These are phyloP conservation scores for Anisodus tanguticus DNA, from an alignment of 257 asterid genomes.

Conservation along the genomic window DNA sequence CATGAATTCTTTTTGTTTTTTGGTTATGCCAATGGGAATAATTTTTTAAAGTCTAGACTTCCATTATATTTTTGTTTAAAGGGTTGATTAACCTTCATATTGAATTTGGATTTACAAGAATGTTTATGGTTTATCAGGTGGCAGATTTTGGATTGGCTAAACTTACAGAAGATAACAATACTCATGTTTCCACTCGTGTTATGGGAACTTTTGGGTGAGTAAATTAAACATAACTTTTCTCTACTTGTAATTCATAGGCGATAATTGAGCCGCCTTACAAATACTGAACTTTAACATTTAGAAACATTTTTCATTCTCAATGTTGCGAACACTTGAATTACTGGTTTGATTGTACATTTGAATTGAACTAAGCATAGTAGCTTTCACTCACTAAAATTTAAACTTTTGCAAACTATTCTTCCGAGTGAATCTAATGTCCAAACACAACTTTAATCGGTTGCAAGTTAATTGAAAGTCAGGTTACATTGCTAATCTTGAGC, in stretches of 20 bases:
- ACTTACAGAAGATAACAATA: constrained; percentile 72
- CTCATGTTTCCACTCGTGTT: constrained; percentile 93
- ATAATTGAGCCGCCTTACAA: not conserved
- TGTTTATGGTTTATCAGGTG: constrained; percentile 51
- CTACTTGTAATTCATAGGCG: too few relatives aligned
- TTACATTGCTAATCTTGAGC: not conserved
- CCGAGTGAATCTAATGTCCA: too few relatives aligned
- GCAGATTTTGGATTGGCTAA: constrained; percentile 96
- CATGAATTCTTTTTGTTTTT: too few relatives aligned
- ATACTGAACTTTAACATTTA: not conserved
- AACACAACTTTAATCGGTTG: too few relatives aligned
- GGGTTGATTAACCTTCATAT: not conserved
- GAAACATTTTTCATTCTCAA: too few relatives aligned
- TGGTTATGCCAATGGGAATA: not conserved
- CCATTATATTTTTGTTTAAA: not conserved
- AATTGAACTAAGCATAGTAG: too few relatives aligned
- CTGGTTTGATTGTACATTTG: not conserved
- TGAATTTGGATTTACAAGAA: not conserved
- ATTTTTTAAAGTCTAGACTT: not conserved
- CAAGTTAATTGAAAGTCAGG: not conserved
- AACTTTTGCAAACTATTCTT: not conserved
- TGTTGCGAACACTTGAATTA: not conserved
- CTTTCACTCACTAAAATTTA: too few relatives aligned
- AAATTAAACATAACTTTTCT: not conserved
- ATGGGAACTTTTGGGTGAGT: constrained; percentile 95